These are phyloP conservation scores for Bolboschoenus planiculmis DNA, from an alignment of 176 grass and related monocot genomes.

Conservation along the genomic window DNA sequence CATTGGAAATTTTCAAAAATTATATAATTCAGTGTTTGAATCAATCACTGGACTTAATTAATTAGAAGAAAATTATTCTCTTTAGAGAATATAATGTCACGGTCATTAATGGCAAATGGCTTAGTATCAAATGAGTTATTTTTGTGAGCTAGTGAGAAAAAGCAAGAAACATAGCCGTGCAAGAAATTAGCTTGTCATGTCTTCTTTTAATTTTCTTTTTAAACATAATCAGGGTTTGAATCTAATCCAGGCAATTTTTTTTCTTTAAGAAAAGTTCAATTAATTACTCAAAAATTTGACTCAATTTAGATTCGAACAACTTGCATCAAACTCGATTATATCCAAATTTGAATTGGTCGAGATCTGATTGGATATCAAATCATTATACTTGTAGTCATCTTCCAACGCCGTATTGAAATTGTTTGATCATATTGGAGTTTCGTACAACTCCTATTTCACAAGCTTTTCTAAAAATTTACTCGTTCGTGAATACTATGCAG, in stretches of 20 bases:
- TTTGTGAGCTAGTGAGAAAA: background rate
- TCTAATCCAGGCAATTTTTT: background rate
- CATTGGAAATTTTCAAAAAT: no score
- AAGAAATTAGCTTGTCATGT: background rate
- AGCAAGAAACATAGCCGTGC: background rate
- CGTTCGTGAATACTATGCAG: no score
- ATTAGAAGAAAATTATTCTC: background rate
- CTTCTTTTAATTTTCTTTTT: background rate
- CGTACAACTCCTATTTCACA: no score
- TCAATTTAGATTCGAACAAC: background rate
- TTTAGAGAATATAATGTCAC: background rate
- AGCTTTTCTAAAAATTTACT: no score
- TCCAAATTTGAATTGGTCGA: no score
- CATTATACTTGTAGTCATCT: no score
- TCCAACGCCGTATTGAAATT: no score
- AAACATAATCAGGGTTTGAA: background rate
- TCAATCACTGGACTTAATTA: background rate
- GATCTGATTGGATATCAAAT: no score
- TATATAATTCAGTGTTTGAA: background rate
- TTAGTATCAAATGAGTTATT: background rate
- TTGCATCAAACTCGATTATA: background rate
- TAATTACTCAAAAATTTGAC: background rate
- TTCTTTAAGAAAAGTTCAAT: background rate
- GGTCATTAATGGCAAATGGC: background rate
- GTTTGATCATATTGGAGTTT: no score